Percentiles rank a stretch among this genome's conserved stretches.
Conservation (phyloP, 768 basidiomycete genomes). For the Leccinum subtestaceum region DNA sequence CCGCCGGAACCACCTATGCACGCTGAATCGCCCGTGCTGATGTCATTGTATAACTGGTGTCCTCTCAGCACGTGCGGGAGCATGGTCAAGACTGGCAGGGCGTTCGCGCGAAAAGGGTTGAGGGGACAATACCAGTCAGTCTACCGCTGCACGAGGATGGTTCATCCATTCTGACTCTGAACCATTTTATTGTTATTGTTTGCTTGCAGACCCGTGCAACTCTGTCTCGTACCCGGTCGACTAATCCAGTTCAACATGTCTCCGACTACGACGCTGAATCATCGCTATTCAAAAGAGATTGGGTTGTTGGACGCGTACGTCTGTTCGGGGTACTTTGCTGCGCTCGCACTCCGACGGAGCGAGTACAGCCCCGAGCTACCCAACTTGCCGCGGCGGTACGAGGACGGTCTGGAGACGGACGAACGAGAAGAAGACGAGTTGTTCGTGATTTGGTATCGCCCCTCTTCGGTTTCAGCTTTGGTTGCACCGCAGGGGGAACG, state of each 20-base stretch:
- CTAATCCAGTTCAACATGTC: constrained; percentile 69
- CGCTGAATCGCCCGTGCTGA: constrained; percentile 55
- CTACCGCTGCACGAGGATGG: too few relatives aligned
- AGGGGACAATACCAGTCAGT: constrained; percentile 78
- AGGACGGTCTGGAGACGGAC: constrained; percentile 85
- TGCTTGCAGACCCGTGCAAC: constrained; percentile 54
- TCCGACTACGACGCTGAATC: constrained; percentile 56
- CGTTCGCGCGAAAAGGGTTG: constrained; percentile 69
- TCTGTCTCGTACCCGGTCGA: constrained; percentile 74
- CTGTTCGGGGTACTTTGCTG: constrained; percentile 82
- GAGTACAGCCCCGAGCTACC: constrained; percentile 56
- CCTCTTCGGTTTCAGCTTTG: constrained; percentile 24
- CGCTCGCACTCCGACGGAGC: constrained; percentile 58
- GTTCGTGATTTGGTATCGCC: constrained; percentile 75
- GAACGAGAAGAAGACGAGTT: constrained; percentile 87
- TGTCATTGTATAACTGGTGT: constrained; percentile 84
- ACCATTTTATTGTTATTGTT: not conserved
- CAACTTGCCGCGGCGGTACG: constrained; percentile 68
- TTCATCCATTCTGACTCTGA: not conserved
- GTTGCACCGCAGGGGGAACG: constrained; percentile 3
- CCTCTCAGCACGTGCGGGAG: constrained; percentile 75
- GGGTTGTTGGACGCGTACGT: constrained; percentile 75
- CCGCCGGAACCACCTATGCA: constrained; percentile 54
- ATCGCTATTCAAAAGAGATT: constrained; percentile 51
- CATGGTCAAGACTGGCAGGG: constrained; percentile 67